phyloP scores from a whole-genome alignment of 805 yeast species.

The Barnettozyma sucrosica region DNA sequence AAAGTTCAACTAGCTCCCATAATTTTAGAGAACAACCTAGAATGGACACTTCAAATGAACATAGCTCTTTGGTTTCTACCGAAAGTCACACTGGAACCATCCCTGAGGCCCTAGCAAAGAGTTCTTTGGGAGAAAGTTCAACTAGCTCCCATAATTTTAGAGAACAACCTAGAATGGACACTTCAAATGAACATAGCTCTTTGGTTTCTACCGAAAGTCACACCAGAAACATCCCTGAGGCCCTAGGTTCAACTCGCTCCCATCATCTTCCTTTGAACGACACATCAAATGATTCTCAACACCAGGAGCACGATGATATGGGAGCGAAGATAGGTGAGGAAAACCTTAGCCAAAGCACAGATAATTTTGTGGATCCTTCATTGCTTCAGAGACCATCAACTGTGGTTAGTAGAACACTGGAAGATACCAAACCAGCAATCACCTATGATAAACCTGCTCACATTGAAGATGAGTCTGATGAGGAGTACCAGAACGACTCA shows the following conservation, averaged over 20 bases:
- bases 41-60: background rate
- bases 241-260: background rate
- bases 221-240: background rate
- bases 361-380: background rate
- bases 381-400: background rate
- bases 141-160: too few species aligned
- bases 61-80: background rate
- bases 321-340: background rate
- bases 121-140: background rate
- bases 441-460: background rate
- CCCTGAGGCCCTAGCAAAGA: background rate
- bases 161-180: background rate
- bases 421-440: background rate
- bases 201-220: background rate
- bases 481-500: slow-evolving; percentile 1
- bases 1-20: too few species aligned
- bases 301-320: background rate
- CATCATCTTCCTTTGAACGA: too few species aligned
- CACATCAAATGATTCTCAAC: background rate
- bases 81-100: background rate
- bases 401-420: background rate
- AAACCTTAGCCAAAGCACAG: background rate
- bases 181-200: background rate
- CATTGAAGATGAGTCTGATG: slow-evolving; percentile 3
- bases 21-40: background rate